Conservation (phyloP, 371 early-diverging fungal species). For the Apophysomyces sp. region DNA sequence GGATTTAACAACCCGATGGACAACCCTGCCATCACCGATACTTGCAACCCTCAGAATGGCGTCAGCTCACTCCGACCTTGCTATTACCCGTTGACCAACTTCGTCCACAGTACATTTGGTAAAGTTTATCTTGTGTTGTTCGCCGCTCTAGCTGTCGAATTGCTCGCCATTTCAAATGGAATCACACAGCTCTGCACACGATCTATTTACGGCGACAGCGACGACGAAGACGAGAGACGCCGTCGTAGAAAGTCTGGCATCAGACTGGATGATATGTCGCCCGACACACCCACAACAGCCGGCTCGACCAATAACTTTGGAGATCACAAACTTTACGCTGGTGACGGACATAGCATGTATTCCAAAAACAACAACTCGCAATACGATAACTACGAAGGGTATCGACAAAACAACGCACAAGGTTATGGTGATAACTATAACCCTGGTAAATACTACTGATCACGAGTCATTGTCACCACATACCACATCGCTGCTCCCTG, state of each 20-base stretch:
- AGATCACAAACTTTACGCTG: not conserved
- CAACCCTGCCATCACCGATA: constrained; percentile 20
- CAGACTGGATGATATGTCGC: constrained; percentile 41
- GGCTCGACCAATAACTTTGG: constrained; percentile 22
- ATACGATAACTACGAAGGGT: constrained; percentile 8
- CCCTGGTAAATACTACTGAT: not conserved
- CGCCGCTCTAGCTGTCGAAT: constrained; percentile 40
- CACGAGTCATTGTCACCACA: not conserved
- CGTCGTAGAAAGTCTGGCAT: constrained; percentile 50
- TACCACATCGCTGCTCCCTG: not conserved
- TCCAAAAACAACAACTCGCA: not conserved
- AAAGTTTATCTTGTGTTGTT: constrained; percentile 41
- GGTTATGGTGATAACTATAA: not conserved
- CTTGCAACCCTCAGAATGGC: constrained; percentile 22
- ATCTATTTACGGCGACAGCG: constrained; percentile 19
- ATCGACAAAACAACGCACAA: constrained; percentile 3
- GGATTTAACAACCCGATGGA: constrained; percentile 40
- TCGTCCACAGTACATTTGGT: constrained; percentile 24
- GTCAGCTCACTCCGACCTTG: constrained; percentile 20
- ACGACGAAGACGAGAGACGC: constrained; percentile 41
- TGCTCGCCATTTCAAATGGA: constrained; percentile 42
- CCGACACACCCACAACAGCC: constrained; percentile 36
- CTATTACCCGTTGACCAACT: constrained; percentile 19
- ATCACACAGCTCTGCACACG: constrained; percentile 41
- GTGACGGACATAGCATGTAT: constrained; percentile 5